phyloP scores from a whole-genome alignment of 345 rosid genomes.

The Gossypioides kirkii region DNA sequence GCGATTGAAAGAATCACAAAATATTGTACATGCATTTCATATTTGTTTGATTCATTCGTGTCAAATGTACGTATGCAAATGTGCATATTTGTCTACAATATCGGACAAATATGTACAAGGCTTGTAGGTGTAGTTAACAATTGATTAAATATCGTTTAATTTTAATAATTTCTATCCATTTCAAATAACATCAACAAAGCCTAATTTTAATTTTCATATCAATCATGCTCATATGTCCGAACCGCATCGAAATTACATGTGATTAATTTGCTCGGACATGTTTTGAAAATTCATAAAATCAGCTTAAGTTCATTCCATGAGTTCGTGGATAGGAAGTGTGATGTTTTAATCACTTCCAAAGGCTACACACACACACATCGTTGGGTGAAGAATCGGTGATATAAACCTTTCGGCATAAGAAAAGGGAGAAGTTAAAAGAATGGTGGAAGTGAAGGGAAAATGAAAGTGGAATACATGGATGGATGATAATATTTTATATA shows the following conservation, averaged over 20 bases:
- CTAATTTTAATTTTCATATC: too few relatives aligned
- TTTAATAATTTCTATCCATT: neutral
- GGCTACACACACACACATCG: neutral
- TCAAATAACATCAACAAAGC: neutral
- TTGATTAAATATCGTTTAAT: neutral
- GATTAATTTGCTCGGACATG: neutral
- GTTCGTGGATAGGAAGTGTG: neutral
- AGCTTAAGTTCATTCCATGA: neutral
- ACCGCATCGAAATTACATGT: neutral
- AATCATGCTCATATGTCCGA: neutral
- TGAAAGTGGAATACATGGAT: neutral
- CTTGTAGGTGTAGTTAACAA: too few relatives aligned
- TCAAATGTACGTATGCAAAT: too few relatives aligned
- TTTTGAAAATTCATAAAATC: neutral
- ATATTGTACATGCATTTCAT: too few relatives aligned
- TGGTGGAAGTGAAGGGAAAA: neutral
- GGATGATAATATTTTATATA: slow-evolving; percentile 1
- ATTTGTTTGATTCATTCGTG: too few relatives aligned
- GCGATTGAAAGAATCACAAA: neutral
- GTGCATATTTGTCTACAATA: neutral
- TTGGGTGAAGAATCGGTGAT: neutral
- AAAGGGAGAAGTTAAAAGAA: neutral
- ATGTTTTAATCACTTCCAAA: neutral
- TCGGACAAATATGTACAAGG: too few relatives aligned
- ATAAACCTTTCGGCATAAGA: neutral